A percentile compares a stretch with the other conserved stretches of the same genome.
Conservation (phyloP, 1,139 yeast genomes). For the Geotrichum cucujoidarum region DNA sequence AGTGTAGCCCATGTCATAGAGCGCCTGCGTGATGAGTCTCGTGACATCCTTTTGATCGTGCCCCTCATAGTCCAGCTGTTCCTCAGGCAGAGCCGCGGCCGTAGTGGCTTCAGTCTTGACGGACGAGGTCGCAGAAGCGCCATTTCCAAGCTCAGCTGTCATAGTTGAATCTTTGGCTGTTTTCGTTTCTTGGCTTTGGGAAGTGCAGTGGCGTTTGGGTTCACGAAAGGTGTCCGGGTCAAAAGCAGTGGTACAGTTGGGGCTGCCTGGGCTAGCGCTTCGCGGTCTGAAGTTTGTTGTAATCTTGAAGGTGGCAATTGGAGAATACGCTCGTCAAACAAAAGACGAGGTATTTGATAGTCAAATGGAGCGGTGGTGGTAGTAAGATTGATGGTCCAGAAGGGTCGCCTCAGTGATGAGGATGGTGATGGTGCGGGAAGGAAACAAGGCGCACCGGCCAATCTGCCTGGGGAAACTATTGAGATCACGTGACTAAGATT, state of each 20-base stretch:
- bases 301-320: neutral
- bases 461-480: too few relatives aligned
- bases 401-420: too few relatives aligned
- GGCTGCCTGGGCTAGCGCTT: neutral
- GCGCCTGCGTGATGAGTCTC: conserved; percentile 46
- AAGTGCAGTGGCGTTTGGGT: conserved; percentile 9
- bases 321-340: conserved; percentile 4
- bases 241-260: neutral
- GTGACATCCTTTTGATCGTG: conserved; percentile 44
- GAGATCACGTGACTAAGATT: too few relatives aligned
- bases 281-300: neutral
- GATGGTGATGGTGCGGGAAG: too few relatives aligned
- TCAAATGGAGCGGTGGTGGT: neutral
- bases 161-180: neutral
- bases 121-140: neutral
- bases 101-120: neutral
- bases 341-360: conserved; percentile 4
- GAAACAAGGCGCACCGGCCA: too few relatives aligned
- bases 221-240: neutral
- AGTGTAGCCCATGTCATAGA: conserved; percentile 47
- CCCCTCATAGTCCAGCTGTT: conserved; percentile 36
- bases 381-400: too few relatives aligned
- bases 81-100: neutral
- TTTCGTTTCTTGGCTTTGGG: neutral
- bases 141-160: neutral